Evolutionary conservation across 2,329 filamentous ascomycete genomes (phyloP).

Genomic region (Aspergillus unguis): DNA sequence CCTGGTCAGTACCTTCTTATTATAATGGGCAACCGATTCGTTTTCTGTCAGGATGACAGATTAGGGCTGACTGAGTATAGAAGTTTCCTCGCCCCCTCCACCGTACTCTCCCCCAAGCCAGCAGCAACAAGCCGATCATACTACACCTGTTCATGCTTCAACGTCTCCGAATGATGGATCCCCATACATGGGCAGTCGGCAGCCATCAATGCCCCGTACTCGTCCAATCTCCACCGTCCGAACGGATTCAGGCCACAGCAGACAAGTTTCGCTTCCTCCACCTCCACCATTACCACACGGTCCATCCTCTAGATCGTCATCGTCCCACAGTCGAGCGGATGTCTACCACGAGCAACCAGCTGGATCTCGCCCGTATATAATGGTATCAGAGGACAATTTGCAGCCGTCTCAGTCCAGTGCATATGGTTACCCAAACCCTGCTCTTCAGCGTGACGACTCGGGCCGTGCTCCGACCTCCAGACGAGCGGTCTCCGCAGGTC

Average conservation of each 20-base stretch:
- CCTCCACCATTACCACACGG: conserved; percentile 37
- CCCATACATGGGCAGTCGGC: conserved; percentile 22
- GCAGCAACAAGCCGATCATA: conserved; percentile 18
- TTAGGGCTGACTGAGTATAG: conserved; percentile 19
- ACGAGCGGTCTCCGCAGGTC: conserved; percentile 46
- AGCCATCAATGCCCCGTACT: conserved; percentile 25
- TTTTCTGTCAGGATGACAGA: too few relatives aligned
- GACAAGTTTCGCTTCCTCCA: conserved; percentile 32
- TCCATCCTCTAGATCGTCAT: conserved; percentile 30
- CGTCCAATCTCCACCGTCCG: conserved; percentile 34
- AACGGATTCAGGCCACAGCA: conserved; percentile 24
- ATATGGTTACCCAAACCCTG: conserved; percentile 13
- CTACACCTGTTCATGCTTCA: conserved; percentile 15
- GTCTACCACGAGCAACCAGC: conserved; percentile 22
- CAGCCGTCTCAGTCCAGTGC: conserved; percentile 18
- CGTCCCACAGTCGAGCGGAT: conserved; percentile 31
- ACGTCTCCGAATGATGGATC: conserved; percentile 18
- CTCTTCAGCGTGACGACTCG: conserved; percentile 21
- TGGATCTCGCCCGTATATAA: conserved; percentile 20
- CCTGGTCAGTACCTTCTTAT: conserved; percentile 29
- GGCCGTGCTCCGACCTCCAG: conserved; percentile 39
- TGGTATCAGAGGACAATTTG: conserved; percentile 23
- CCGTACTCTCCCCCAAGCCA: conserved; percentile 40
- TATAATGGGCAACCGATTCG: neutral
- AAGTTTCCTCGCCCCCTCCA: conserved; percentile 35